phyloP scores from a whole-genome alignment of 2,329 filamentous ascomycete species.

The Pseudogymnoascus sp. region DNA sequence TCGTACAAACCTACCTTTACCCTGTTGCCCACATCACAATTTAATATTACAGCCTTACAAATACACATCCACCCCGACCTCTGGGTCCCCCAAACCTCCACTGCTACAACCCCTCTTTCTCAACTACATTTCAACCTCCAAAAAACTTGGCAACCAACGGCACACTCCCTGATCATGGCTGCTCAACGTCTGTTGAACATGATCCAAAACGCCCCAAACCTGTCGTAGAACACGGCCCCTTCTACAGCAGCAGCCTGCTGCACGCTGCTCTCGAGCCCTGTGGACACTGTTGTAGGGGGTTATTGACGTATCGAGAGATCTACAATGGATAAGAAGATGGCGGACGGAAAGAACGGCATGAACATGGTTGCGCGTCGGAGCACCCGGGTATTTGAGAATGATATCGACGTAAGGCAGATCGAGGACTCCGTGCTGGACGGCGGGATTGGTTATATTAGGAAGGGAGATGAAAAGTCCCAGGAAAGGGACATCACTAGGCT shows the following conservation, averaged over 20 bases:
- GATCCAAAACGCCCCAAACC: conserved; percentile 1
- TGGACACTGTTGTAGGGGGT: conserved; percentile 5
- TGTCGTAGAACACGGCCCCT: conserved; percentile 3
- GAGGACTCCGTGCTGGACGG: not conserved
- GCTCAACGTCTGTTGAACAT: conserved; percentile 8
- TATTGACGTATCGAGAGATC: not conserved
- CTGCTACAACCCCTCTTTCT: not conserved
- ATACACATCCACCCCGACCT: conserved; percentile 1
- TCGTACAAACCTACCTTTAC: conserved; percentile 5
- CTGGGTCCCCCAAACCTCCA: not conserved
- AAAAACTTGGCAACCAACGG: conserved; percentile 5
- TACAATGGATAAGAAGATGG: not conserved
- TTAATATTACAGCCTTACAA: conserved; percentile 1
- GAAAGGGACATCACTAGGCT: not conserved
- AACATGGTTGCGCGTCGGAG: conserved; percentile 7
- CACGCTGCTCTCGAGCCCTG: not conserved
- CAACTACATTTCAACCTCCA: not conserved
- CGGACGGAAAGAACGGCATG: conserved; percentile 4
- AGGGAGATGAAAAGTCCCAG: not conserved
- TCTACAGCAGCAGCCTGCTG: conserved; percentile 4
- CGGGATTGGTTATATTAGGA: conserved; percentile 1
- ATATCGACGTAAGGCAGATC: conserved; percentile 7
- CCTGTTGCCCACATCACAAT: conserved; percentile 7
- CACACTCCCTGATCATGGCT: conserved; percentile 5
- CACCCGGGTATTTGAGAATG: conserved; percentile 8